These are phyloP conservation scores for Salix purpurea DNA, from an alignment of 345 rosid species.

Conservation along the genomic window DNA sequence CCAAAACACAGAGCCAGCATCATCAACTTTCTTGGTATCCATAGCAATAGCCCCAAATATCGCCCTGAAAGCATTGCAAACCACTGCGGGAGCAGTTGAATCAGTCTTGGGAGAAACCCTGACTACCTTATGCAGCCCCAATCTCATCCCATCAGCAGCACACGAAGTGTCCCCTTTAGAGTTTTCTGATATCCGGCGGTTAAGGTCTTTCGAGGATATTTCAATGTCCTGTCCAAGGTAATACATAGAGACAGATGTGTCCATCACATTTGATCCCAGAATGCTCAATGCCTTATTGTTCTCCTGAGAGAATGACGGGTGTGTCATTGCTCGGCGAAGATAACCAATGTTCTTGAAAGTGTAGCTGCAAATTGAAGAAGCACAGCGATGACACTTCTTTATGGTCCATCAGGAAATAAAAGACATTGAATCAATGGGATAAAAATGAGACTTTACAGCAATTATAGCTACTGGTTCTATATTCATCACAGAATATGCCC, in stretches of 20 bases:
- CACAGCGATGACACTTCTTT: neutral
- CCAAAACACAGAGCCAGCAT: slow-evolving; percentile 49
- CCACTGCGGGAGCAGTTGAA: slow-evolving; percentile 34
- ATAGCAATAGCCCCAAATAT: slow-evolving; percentile 68
- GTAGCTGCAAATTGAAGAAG: slow-evolving; percentile 37
- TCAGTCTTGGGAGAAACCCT: slow-evolving; percentile 57
- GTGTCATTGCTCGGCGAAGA: slow-evolving; percentile 72
- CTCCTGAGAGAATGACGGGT: slow-evolving; percentile 59
- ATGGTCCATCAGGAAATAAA: neutral
- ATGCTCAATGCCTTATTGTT: slow-evolving; percentile 61
- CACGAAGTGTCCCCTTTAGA: slow-evolving; percentile 51
- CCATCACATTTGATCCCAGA: slow-evolving; percentile 51
- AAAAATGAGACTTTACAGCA: neutral
- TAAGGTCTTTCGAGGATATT: slow-evolving; percentile 45
- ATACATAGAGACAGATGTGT: slow-evolving; percentile 39
- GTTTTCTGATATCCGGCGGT: slow-evolving; percentile 29
- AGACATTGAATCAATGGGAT: neutral
- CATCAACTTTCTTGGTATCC: slow-evolving; percentile 45
- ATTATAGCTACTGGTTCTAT: neutral
- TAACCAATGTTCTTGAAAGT: slow-evolving; percentile 38
- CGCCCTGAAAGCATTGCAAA: slow-evolving; percentile 61
- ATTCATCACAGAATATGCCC: neutral
- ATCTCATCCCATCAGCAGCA: slow-evolving; percentile 48
- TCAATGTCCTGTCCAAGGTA: slow-evolving; percentile 41
- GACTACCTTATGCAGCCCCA: slow-evolving; percentile 52